These are phyloP conservation scores for Leccinum variicolor DNA, from an alignment of 768 basidiomycete species.

Conservation along the genomic window DNA sequence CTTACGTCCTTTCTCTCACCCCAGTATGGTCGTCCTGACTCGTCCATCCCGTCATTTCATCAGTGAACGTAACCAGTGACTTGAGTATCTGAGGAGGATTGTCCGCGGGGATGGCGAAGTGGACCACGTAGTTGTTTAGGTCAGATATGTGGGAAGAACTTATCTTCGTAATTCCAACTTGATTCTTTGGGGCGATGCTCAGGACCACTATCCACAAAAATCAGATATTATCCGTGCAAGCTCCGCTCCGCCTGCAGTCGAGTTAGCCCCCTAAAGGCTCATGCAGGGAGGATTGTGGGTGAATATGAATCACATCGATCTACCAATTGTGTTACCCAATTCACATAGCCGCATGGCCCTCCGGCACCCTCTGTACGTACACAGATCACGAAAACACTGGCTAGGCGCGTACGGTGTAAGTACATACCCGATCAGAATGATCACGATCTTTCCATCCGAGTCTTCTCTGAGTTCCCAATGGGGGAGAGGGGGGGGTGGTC, in stretches of 20 bases:
- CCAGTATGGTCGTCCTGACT: conserved; percentile 8
- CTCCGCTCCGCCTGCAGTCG: neutral
- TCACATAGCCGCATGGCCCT: conserved; percentile 1
- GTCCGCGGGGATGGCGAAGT: conserved; percentile 21
- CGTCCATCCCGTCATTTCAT: conserved; percentile 18
- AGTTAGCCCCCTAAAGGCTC: conserved; percentile 9
- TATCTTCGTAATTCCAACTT: neutral
- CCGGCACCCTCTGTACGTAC: conserved; percentile 1
- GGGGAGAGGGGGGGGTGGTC: conserved; percentile 3
- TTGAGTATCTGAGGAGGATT: conserved; percentile 5
- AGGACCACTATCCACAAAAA: neutral
- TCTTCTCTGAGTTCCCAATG: conserved; percentile 1
- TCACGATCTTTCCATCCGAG: conserved; percentile 4
- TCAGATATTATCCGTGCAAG: neutral
- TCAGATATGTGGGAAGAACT: conserved; percentile 24
- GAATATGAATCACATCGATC: conserved; percentile 12
- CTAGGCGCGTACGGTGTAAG: neutral
- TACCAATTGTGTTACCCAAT: neutral
- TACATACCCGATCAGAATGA: conserved; percentile 4
- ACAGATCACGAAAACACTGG: conserved; percentile 4
- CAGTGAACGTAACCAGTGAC: conserved; percentile 14
- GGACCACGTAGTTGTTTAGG: conserved; percentile 18
- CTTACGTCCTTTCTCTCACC: conserved; percentile 9
- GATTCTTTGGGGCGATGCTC: neutral
- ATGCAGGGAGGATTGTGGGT: conserved; percentile 7